phyloP scores from a whole-genome alignment of 331 rosid species.

The Dryas integrifolia region DNA sequence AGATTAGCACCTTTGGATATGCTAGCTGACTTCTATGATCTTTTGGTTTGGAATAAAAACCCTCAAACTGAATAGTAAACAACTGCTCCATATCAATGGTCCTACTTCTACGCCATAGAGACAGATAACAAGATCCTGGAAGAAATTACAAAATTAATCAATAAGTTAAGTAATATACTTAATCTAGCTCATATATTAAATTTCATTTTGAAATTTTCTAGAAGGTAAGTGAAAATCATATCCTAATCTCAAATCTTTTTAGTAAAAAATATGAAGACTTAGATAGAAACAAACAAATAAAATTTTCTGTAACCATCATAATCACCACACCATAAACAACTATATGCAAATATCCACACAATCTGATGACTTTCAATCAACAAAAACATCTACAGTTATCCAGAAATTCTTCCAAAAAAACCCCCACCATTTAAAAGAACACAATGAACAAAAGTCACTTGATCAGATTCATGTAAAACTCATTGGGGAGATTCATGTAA shows the following conservation, averaged over 20 bases:
- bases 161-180: not conserved
- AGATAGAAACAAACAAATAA: not conserved
- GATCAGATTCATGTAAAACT: slow-evolving; percentile 8
- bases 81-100: slow-evolving; percentile 57
- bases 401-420: not conserved
- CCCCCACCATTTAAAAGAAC: not conserved
- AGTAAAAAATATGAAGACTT: not conserved
- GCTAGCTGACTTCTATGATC: slow-evolving; percentile 51
- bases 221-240: not conserved
- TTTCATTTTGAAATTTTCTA: not conserved
- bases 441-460: not conserved
- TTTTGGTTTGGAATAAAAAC: slow-evolving; percentile 60
- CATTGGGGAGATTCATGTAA: slow-evolving; percentile 1
- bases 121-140: slow-evolving; percentile 70
- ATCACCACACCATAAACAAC: not conserved
- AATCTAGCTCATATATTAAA: not conserved
- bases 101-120: slow-evolving; percentile 65
- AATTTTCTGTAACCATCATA: not conserved
- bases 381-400: not conserved
- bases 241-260: not conserved
- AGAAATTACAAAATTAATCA: slow-evolving; percentile 13
- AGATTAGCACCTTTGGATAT: slow-evolving; percentile 77
- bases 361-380: not conserved
- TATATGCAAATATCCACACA: not conserved
- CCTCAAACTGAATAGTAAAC: slow-evolving; percentile 66